Base-by-base conservation (phyloP, 768 basidiomycete species). In the Lyophyllum shimeji region DNA sequence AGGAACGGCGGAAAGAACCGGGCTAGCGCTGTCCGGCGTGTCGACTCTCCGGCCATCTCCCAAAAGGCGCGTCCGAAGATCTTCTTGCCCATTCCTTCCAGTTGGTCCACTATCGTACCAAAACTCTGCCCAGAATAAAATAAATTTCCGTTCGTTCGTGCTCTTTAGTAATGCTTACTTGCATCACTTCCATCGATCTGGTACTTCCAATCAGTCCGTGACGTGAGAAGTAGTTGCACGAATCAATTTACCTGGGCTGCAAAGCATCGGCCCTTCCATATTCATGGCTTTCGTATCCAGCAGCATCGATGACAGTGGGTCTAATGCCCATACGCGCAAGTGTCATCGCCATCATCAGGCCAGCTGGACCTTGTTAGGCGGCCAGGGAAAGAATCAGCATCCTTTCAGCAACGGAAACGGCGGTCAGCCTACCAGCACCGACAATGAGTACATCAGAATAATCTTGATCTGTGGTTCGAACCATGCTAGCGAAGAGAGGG, bases 1-100 rank as follows among this genome's bases (percentile, higher is more conserved):
- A 60, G 59, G 39, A 60, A 60, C 12, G 59, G 49, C 11, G 59
- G 59, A 31, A 60, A 60, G 50, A 60, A 60, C n/a, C 55, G 34
- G 8, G 59, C 59, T 1, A 60, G 45, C 15, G 55, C 52, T 7
- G 59, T 60, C 27, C 59, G 55, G 29, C 45, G 52, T 18, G 52
- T 54, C 20, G 59, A 53, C 5, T 54, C 55, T 24, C 46, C 49
- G 1, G 59, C 52, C 29, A 60, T 60, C 33, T 60, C 59, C 59
- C 59, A 60, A 31, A 60, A 60, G 12, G 59, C 55, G 7, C 59
- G 59, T 13, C 59, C 55, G 8, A 53, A 60, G 49, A 60, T 57
- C 25, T 57, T 60, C 48, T 60, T 60, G 7, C 59, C 59, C 52
- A 52, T 52, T 17, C 46, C 48, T 34, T 57, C 55, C 3, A 60